Percentiles rank a stretch among this genome's conserved stretches.
phyloP scores from a whole-genome alignment of 305 asterid genomes.

The Solanum aculeatissimum region DNA sequence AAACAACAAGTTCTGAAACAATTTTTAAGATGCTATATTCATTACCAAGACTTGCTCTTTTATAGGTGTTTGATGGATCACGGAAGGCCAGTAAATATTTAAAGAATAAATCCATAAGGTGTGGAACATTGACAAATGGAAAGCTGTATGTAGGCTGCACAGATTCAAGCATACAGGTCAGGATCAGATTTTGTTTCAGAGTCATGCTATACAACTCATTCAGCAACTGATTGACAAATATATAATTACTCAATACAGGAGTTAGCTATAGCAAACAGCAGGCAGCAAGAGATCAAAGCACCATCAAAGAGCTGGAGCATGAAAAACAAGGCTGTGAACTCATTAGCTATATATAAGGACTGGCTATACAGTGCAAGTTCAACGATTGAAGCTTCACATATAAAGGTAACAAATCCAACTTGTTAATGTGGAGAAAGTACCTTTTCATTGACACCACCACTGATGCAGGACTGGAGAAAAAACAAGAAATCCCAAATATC shows the following conservation, averaged over 20 bases:
- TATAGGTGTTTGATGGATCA: slow-evolving; percentile 54
- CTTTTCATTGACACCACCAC: background rate
- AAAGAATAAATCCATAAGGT: slow-evolving; percentile 60
- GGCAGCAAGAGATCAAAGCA: slow-evolving; percentile 68
- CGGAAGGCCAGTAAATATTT: slow-evolving; percentile 47
- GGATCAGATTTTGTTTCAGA: background rate
- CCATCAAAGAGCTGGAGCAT: slow-evolving; percentile 65
- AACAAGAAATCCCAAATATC: slow-evolving; percentile 46
- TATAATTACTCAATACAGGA: slow-evolving; percentile 28
- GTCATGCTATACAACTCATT: background rate
- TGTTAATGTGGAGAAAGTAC: background rate
- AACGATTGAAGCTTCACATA: slow-evolving; percentile 57
- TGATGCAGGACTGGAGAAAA: slow-evolving; percentile 78
- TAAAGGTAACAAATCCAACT: slow-evolving; percentile 34
- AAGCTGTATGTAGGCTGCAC: slow-evolving; percentile 71
- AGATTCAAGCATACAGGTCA: slow-evolving; percentile 78
- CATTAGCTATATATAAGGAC: slow-evolving; percentile 57
- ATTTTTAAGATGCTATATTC: background rate
- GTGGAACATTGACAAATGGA: slow-evolving; percentile 47
- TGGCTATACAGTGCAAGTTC: slow-evolving; percentile 62
- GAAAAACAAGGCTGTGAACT: slow-evolving; percentile 58
- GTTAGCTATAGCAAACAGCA: slow-evolving; percentile 37
- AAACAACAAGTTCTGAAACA: background rate
- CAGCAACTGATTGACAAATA: background rate
- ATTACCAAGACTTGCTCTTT: background rate